Evolutionary conservation across 1,139 yeast species (phyloP), one percentile per base, ranked within the genome.

Genomic region (Hansenula anomala): DNA sequence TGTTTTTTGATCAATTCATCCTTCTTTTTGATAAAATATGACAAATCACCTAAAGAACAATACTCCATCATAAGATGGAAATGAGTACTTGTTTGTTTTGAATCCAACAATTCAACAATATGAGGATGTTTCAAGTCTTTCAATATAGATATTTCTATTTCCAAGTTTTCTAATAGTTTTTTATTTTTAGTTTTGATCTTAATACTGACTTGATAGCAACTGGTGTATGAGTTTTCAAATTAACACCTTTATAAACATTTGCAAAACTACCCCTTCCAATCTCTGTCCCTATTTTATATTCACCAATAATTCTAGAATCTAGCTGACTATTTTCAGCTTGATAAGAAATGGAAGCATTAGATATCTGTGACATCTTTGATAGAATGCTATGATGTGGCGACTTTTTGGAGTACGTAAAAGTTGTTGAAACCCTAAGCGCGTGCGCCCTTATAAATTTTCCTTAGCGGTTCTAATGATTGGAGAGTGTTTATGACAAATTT

Each of bases 261-360:
- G 98, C 98, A 66, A 89, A 92, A 16, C 96, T 88, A 25, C 98
- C 98, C 52, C 84, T 78, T 14, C 98, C 98, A 33, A 92, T 88
- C 61, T 88, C 89, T 18, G 80, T 73, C 16, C 86, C 87, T 22
- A 80, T 66, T 29, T 67, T 63, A 56, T 75, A 78, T 42, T 63
- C 61, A 11, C 76, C 76, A 6, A 74, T 62, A 28, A 53, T 50
- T 43, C 57, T 51, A 22, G 34, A 37, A 16, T 40, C 43, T 15
- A 40, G 23, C n/a, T 29, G 23, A 17, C 23, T 24, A 13, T 18
- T 25, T 13, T n/a, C 23, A n/a, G n/a, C n/a, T 8, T 24, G 23
- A 9, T 6, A 24, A 13, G 33, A 22, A 7, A 27, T 3, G 4
- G 34, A 23, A 13, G 23, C 16, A 9, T 32, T 28, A 17, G 34